Evolutionary conservation across 2,329 filamentous ascomycete genomes (phyloP).

Genomic region (Xylariales sp.): DNA sequence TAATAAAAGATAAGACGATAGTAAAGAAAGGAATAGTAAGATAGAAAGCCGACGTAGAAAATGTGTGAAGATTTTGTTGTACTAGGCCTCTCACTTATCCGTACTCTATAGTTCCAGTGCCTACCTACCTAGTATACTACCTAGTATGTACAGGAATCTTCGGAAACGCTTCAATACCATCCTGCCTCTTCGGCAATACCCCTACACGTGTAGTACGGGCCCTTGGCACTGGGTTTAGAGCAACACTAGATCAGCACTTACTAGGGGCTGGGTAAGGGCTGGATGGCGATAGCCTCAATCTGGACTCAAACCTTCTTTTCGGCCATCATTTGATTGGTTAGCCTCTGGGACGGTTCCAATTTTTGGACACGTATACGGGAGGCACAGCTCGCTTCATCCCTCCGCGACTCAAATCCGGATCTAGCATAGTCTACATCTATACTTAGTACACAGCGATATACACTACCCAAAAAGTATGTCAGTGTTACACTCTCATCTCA

Average conservation of each 20-base stretch:
- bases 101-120: not conserved
- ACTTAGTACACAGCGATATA: constrained; percentile 10
- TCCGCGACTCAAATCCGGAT: constrained; percentile 12
- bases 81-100: not conserved
- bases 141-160: not conserved
- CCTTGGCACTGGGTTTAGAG: constrained; percentile 7
- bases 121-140: not conserved
- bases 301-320: not conserved
- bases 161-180: constrained; percentile 1
- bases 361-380: constrained; percentile 26
- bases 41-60: not conserved
- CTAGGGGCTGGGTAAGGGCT: constrained; percentile 26
- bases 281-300: constrained; percentile 26
- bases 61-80: constrained; percentile 12
- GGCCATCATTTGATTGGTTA: constrained; percentile 5
- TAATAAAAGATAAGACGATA: not conserved
- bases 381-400: constrained; percentile 33
- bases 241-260: constrained; percentile 19
- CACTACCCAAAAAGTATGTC: not conserved
- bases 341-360: not conserved
- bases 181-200: not conserved
- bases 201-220: not conserved
- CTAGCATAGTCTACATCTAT: not conserved
- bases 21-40: constrained; percentile 17
- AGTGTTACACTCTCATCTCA: constrained; percentile 7